Evolutionary conservation across 768 basidiomycete species (phyloP), one percentile per base, ranked within the genome.

Genomic region (Psilocybe azurescens): DNA sequence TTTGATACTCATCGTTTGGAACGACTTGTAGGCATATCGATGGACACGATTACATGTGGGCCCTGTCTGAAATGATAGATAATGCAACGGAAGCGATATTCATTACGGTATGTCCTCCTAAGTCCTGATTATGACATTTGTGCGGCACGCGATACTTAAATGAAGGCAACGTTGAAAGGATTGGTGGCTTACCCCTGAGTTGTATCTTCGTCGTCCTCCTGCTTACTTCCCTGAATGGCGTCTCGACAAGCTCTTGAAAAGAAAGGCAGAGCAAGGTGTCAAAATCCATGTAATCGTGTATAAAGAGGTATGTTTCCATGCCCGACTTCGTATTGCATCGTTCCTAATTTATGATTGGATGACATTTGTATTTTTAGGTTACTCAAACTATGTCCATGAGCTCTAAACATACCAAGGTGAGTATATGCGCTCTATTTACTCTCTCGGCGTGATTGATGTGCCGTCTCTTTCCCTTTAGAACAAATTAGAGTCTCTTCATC

Each of bases 41-140:
- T 68, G 97, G 97, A 0, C 94, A 97, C 60, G 96, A 99, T 77
- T 99, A 97, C 74, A 92, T 98, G 84, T 98, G 91, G 85, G 96
- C 97, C 0, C 72, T 97, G 38, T 94, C 93, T 1, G 94, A 97
- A 76, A 81, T 96, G 75, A 81, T 98, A n/a, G 91, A 92, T 51
- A 84, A 78, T 36, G 93, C 93, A 2, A 83, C 83, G 60, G 91
- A 97, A 70, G 86, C 76, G 32, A 97, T 99, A 70, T 96, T 94
- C 74, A 97, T 99, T 65, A 68, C 92, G 65, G 95, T 90, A 58
- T 5, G 81, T 67, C 11, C 28, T 36, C 39, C 41, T 24, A 24
- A 24, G 24, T 24, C 24, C 24, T 9, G n/a, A 53, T 32, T 44
- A 16, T 44, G 14, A n/a, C 29, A 20, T 24, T 46, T 9, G 3